phyloP scores from a whole-genome alignment of 78 protist species.

The Dictyostelium brefeldianum region DNA sequence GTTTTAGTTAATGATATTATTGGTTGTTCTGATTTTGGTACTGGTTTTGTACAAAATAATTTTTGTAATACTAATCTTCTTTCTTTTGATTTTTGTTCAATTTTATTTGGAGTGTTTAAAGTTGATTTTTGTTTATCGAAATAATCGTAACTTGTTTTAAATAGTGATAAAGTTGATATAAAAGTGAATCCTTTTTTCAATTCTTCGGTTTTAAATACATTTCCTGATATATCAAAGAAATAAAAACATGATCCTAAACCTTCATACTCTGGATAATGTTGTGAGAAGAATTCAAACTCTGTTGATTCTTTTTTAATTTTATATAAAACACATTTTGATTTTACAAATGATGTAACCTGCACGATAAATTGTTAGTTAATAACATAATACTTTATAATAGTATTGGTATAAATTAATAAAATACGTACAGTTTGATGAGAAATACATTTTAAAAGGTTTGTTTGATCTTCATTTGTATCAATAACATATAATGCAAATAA shows the following conservation, averaged over 20 bases:
- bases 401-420: neutral
- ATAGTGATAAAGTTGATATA: neutral
- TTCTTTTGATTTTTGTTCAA: constrained; percentile 7
- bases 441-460: neutral
- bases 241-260: neutral
- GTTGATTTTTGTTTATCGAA: constrained; percentile 1
- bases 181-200: constrained; percentile 1
- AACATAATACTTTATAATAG: neutral
- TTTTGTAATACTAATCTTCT: constrained; percentile 8
- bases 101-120: neutral
- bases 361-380: too few species aligned
- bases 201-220: neutral
- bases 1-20: too few species aligned
- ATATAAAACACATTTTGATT: constrained; percentile 11
- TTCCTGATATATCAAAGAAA: neutral
- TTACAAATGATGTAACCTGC: neutral
- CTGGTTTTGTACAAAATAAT: constrained; percentile 6
- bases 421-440: neutral
- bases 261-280: neutral
- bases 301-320: constrained; percentile 9
- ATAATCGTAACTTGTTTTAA: neutral
- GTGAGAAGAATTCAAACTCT: neutral
- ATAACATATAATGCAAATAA: constrained; percentile 6
- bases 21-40: neutral
- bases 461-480: neutral